Base-by-base conservation (phyloP, 805 yeast species). In the Barnettozyma vustinii region DNA sequence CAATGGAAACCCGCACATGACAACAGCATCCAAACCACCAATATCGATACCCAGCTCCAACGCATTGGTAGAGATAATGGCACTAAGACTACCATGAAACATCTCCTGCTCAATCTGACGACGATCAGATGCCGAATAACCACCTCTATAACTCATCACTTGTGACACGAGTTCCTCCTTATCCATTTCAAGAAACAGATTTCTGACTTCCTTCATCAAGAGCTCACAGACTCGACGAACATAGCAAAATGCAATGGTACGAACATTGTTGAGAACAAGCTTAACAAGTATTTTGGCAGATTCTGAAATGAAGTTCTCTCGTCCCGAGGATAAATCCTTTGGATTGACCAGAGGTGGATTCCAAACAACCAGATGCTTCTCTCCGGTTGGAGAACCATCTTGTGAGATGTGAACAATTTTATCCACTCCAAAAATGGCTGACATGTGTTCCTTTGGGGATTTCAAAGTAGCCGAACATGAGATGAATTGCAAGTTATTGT, bases 31-130 rank as follows among this genome's bases (percentile, higher is more conserved):
- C 42, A 94, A 70, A 13, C 85, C 87, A 44, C 98, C 96, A 52
- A 94, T 85, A 71, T 94, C 99, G 45, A 94, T 87, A 51, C 99
- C 99, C 43, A 94, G 75, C 61, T 94, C 99, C 49, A 94, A 69
- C 0, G 99, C 99, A 66, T 91, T 90, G 0, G 99, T 94, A 0
- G 99, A 92, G 5, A 94, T 80, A 25, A 95, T 87, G 0, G 96
- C 97, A 50, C 83, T 73, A 25, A 94, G 66, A 47, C 82, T 79
- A 1, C 98, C 97, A 53, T 77, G 79, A 62, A 94, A 94, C 97
- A 94, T 88, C 57, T 87, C 88, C 42, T 76, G 73, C 64, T 94
- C 99, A 49, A 94, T 92, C 47, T 80, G 76, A 55, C 99, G 76
- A 55, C 99, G 75, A 60, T 92, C 98, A 2, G 76, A 67, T 1